Evolutionary conservation across 1,284 basidiomycete genomes (phyloP), one percentile per base, ranked within the genome.

Genomic region (Pseudozyma sp.): DNA sequence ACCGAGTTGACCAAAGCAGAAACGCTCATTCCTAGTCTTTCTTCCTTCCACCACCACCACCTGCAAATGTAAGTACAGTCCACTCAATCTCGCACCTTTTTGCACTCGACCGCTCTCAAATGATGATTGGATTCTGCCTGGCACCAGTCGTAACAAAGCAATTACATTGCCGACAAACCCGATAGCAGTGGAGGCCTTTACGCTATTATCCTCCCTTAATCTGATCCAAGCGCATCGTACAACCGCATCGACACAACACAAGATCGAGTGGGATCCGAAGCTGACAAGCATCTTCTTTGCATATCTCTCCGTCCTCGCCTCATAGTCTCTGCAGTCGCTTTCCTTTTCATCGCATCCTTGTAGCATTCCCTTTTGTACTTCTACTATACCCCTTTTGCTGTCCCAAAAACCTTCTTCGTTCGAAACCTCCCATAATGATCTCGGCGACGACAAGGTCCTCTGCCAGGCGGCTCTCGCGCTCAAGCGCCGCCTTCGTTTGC

Each of bases 111-210:
- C 13, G 42, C 33, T 35, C 52, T 67, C 67, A 54, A 69, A 76
- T 75, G 72, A 75, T 75, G 72, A 75, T 67, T 67, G 63, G 68
- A 70, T 64, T 67, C 71, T 75, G 68, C 68, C 72, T 75, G 72
- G 72, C 72, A 75, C 72, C 72, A 75, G 67, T 75, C 72, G 68
- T 75, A 75, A 70, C 52, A 65, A 68, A 67, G 70, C 70, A 73
- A 73, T 54, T 56, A 24, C 63, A 55, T 69, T 75, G 72, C 68
- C 68, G 72, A 75, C 64, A 75, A 69, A 17, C 39, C 62, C 64
- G 63, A 70, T 67, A 51, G 72, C 68, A 70, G 71, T 69, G 67
- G 64, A 73, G 72, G 63, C 56, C 58, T 65, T 68, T 68, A 74
- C 70, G 70, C 70, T 74, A 73, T 73, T 73, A 74, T 59, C 70